These are phyloP conservation scores for Nigrospora oryzae DNA, from an alignment of 2,329 filamentous ascomycete species.

Conservation along the genomic window DNA sequence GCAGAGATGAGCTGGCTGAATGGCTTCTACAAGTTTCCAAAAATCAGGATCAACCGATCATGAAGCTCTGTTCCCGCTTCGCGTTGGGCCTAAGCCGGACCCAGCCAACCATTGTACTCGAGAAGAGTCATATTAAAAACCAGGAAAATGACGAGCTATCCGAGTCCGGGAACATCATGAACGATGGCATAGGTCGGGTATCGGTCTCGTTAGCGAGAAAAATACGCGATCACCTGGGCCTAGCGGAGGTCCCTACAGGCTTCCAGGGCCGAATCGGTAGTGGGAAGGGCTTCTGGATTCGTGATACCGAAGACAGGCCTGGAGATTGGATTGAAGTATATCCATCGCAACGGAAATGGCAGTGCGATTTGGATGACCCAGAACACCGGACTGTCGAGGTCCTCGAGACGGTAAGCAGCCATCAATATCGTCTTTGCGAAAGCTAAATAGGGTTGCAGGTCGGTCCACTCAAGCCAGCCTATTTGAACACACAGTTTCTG, in stretches of 20 bases:
- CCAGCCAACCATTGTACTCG: slow-evolving; percentile 33
- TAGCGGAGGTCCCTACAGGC: slow-evolving; percentile 48
- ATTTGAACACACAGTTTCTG: slow-evolving; percentile 60
- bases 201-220: slow-evolving; percentile 49
- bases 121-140: slow-evolving; percentile 35
- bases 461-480: slow-evolving; percentile 37
- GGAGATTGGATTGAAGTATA: slow-evolving; percentile 58
- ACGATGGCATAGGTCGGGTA: slow-evolving; percentile 58
- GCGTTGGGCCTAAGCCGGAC: slow-evolving; percentile 46
- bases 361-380: slow-evolving; percentile 35
- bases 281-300: slow-evolving; percentile 69
- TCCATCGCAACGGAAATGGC: slow-evolving; percentile 62
- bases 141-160: slow-evolving; percentile 28
- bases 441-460: slow-evolving; percentile 19
- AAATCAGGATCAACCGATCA: slow-evolving; percentile 35
- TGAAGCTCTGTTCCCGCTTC: slow-evolving; percentile 53
- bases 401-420: slow-evolving; percentile 19
- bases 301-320: slow-evolving; percentile 41
- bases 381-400: slow-evolving; percentile 60
- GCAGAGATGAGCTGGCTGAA: slow-evolving; percentile 34
- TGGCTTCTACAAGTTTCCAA: slow-evolving; percentile 40
- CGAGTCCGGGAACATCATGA: slow-evolving; percentile 42
- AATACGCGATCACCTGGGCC: slow-evolving; percentile 40
- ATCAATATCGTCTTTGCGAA: too few relatives aligned
- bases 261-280: slow-evolving; percentile 65